Base-by-base conservation (phyloP, 768 basidiomycete genomes). In the Rhizopogon sp. region DNA sequence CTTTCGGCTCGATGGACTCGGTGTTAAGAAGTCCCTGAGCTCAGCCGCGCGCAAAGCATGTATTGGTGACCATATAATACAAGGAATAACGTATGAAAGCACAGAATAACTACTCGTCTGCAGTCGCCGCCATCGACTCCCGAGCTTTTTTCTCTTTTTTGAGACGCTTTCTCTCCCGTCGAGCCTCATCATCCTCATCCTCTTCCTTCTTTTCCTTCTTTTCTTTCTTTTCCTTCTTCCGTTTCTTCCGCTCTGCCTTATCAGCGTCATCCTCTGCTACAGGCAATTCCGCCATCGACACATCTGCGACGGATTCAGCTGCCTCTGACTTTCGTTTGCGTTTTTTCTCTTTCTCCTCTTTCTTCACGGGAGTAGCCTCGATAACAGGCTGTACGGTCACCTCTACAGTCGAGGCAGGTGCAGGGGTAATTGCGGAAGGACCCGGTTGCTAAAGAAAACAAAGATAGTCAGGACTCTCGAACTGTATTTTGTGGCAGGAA, bases 271-370 rank as follows among this genome's bases (percentile, higher is more conserved):
- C 79, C 25, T 69, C 74, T 13, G 60, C 77, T 40, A 63, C 71
- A 22, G 66, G 66, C n/a, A 31, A 58, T 17, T 70, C 71, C 0
- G 66, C 70, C 66, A 77, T 73, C 11, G 79, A 70, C 22, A 76
- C 70, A 53, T 79, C 75, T n/a, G 62, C 74, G 16, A 66, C 76
- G 20, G 56, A 61, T 39, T 74, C 81, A 0, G 72, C 69, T 7
- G 66, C 77, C 58, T 84, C 87, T 1, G 85, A 86, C 65, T 88
- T 89, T 46, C 88, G 82, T 70, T 92, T 93, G 52, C 90, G 83
- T 67, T 96, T 95, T 74, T 90, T 90, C 66, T 92, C 89, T 66
- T 85, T 86, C 28, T 82, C 77, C 64, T 78, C 77, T 53, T 75
- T 72, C 62, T 74, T 76, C 7, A 53, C 52, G 14, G 72, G 66